Evolutionary conservation across 208 protist genomes (phyloP).

Genomic region (Leishmania arabica): DNA sequence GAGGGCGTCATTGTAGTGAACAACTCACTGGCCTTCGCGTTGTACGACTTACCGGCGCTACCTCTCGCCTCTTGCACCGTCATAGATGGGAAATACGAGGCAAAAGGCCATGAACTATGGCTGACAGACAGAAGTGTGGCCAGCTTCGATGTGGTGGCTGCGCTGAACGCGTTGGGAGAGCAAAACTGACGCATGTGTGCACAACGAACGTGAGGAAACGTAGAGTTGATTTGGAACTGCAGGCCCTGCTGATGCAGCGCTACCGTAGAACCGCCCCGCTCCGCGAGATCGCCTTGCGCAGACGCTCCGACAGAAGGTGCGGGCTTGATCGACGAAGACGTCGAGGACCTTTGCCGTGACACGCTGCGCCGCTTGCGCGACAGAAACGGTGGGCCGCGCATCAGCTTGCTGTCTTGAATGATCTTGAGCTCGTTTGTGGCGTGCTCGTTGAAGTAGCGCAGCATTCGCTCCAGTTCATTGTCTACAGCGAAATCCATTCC

Average conservation of each 20-base stretch:
- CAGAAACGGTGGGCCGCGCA: constrained; percentile 75
- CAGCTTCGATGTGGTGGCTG: neutral
- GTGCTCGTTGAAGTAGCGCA: constrained; percentile 92
- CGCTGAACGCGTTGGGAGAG: constrained; percentile 1
- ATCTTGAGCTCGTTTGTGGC: constrained; percentile 89
- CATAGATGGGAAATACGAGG: constrained; percentile 23
- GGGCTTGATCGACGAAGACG: neutral
- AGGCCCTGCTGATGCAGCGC: constrained; percentile 10
- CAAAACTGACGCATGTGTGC: constrained; percentile 70
- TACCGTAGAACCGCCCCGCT: neutral
- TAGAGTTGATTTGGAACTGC: constrained; percentile 45
- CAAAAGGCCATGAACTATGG: constrained; percentile 30
- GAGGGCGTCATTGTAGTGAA: constrained; percentile 56
- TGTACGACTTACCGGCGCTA: constrained; percentile 25
- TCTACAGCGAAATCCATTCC: constrained; percentile 88
- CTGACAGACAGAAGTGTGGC: constrained; percentile 21
- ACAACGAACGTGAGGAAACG: constrained; percentile 53
- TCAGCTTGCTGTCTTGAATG: constrained; percentile 88
- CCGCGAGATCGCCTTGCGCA: neutral
- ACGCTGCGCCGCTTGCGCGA: constrained; percentile 39
- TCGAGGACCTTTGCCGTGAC: neutral
- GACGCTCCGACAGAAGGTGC: neutral
- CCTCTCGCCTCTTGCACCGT: neutral
- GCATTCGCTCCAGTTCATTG: constrained; percentile 87
- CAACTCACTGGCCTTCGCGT: constrained; percentile 42